Evolutionary conservation across 1,284 basidiomycete species (phyloP).

Genomic region (Ustilago esculenta): DNA sequence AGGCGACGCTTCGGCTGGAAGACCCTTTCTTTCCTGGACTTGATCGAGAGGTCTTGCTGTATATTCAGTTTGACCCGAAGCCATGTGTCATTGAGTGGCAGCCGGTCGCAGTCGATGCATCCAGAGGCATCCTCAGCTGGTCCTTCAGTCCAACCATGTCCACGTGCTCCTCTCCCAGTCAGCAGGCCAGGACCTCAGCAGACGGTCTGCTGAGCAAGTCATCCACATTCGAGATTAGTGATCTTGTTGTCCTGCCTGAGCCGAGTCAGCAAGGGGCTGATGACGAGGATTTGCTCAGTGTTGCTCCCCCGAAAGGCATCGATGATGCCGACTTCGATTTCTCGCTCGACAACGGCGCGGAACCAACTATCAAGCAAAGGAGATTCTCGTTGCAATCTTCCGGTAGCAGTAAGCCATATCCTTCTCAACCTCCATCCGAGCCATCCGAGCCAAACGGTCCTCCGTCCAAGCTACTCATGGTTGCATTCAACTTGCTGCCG

Average conservation of each 20-base stretch:
- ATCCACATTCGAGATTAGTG: constrained; percentile 10
- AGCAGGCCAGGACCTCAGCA: neutral
- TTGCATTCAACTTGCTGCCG: constrained; percentile 30
- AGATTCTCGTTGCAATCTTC: constrained; percentile 44
- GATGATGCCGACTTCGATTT: constrained; percentile 34
- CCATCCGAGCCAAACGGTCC: neutral
- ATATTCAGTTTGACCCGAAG: constrained; percentile 14
- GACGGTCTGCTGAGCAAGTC: neutral
- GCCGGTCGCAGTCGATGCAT: constrained; percentile 22
- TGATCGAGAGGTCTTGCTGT: constrained; percentile 34
- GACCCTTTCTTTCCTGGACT: constrained; percentile 35
- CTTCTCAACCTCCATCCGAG: constrained; percentile 19
- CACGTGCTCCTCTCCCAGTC: constrained; percentile 1
- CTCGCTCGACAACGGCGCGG: constrained; percentile 29
- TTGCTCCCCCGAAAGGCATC: constrained; percentile 38
- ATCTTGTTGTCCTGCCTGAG: constrained; percentile 28
- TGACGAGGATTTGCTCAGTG: constrained; percentile 38
- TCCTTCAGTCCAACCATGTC: constrained; percentile 5
- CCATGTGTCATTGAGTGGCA: constrained; percentile 6
- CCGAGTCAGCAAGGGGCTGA: constrained; percentile 8
- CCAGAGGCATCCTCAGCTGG: constrained; percentile 31
- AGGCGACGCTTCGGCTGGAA: constrained; percentile 16
- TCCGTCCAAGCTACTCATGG: constrained; percentile 9
- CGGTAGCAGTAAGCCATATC: constrained; percentile 4
- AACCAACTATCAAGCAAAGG: constrained; percentile 17